Conservation (phyloP, 106 monocot genomes). For the Posidonia australis region DNA sequence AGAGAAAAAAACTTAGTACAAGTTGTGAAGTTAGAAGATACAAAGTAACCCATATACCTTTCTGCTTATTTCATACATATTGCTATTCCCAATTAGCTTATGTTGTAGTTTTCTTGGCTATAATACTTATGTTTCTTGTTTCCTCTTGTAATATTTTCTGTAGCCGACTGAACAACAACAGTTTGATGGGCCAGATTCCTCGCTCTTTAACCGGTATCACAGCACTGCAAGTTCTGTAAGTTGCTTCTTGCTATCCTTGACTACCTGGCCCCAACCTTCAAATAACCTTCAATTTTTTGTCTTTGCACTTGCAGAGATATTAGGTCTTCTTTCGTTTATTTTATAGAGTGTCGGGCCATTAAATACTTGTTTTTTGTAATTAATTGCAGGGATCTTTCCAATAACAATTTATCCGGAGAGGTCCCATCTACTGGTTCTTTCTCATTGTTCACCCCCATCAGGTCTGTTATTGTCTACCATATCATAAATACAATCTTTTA, state of each 20-base stretch:
- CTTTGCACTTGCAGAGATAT: too few species aligned
- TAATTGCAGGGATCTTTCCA: constrained; percentile 72
- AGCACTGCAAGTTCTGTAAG: constrained; percentile 90
- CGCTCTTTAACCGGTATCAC: constrained; percentile 51
- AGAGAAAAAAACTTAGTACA: too few species aligned
- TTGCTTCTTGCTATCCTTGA: background rate
- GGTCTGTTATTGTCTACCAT: constrained; percentile 22
- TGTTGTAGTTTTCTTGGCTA: too few species aligned
- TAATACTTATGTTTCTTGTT: background rate
- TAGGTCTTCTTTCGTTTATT: too few species aligned
- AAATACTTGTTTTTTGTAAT: background rate
- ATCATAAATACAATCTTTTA: too few species aligned
- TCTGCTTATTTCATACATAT: background rate
- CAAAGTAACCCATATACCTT: background rate
- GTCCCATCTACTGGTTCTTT: constrained; percentile 87
- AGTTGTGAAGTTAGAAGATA: too few species aligned
- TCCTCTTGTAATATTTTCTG: too few species aligned
- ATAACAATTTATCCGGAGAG: constrained; percentile 72
- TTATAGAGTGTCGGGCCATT: too few species aligned
- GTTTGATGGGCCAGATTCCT: constrained; percentile 52
- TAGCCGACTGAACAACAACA: constrained; percentile 93
- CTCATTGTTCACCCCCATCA: constrained; percentile 84
- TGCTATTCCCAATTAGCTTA: too few species aligned
- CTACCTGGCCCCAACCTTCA: too few species aligned
- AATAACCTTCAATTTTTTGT: too few species aligned